A percentile compares a stretch with the other conserved stretches of the same genome.
Evolutionary conservation across 2,329 filamentous ascomycete genomes (phyloP).

Genomic region (Bipolaris cookei): DNA sequence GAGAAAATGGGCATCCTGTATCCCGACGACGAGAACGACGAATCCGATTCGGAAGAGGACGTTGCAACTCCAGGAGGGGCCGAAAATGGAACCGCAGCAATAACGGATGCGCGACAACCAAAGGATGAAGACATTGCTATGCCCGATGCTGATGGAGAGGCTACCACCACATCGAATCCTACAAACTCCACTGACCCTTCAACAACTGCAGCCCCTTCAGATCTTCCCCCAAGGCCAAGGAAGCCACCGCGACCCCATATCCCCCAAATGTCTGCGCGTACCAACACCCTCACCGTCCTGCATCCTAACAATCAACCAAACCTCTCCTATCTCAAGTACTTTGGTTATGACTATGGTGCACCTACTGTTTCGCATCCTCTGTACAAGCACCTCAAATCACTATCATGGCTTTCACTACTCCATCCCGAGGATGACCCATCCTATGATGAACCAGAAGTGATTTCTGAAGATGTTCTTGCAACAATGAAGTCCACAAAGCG

Average conservation of each 20-base stretch:
- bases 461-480: conserved; percentile 66
- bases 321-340: conserved; percentile 85
- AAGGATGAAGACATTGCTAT: conserved; percentile 6
- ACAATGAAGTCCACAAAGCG: conserved; percentile 81
- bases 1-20: conserved; percentile 87
- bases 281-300: conserved; percentile 80
- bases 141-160: conserved; percentile 21
- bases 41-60: conserved; percentile 21
- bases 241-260: conserved; percentile 43
- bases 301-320: conserved; percentile 88
- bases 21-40: conserved; percentile 47
- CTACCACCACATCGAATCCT: conserved; percentile 19
- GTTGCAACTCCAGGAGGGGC: background rate
- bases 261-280: conserved; percentile 67
- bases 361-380: conserved; percentile 74
- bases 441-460: conserved; percentile 70
- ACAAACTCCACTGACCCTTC: background rate
- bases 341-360: conserved; percentile 76
- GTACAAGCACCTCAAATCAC: conserved; percentile 76
- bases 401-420: conserved; percentile 92
- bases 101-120: background rate
- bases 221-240: conserved; percentile 31
- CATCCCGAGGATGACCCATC: conserved; percentile 75
- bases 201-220: conserved; percentile 19
- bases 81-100: conserved; percentile 9